Percentiles rank a stretch among this genome's conserved stretches.
Conservation (phyloP, 2,329 filamentous ascomycete species). For the Trichoderma cornu-damae region DNA sequence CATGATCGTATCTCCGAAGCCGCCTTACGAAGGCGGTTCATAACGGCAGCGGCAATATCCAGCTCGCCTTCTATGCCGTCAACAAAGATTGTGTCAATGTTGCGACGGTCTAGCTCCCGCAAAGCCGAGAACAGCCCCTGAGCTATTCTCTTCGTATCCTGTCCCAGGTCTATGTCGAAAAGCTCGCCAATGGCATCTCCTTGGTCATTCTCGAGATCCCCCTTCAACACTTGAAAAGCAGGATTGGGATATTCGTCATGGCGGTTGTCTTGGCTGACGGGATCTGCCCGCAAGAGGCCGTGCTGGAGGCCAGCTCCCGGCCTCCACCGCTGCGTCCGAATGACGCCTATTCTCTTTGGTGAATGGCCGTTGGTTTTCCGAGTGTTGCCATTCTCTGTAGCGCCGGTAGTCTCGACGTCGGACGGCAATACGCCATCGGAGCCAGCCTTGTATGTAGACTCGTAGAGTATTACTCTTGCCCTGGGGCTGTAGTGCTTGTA, state of each 20-base stretch:
- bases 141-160: conserved; percentile 67
- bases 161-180: conserved; percentile 70
- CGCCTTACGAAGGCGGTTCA: conserved; percentile 78
- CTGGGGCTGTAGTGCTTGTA: conserved; percentile 96
- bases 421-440: conserved; percentile 33
- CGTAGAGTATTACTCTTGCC: conserved; percentile 79
- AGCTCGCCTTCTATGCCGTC: conserved; percentile 78
- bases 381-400: conserved; percentile 18
- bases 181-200: conserved; percentile 38
- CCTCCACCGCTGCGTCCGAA: conserved; percentile 53
- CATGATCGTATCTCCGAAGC: conserved; percentile 56
- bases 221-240: conserved; percentile 39
- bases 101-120: conserved; percentile 72
- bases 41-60: conserved; percentile 79
- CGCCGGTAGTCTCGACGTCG: conserved; percentile 30
- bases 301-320: conserved; percentile 44
- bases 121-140: conserved; percentile 83
- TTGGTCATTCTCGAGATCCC: conserved; percentile 34
- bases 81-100: conserved; percentile 80
- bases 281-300: conserved; percentile 36
- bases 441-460: conserved; percentile 43
- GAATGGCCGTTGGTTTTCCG: conserved; percentile 37
- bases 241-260: conserved; percentile 27
- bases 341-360: conserved; percentile 50
- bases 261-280: conserved; percentile 24